Conservation (phyloP, 1,284 basidiomycete genomes). For the Ceratobasidium sp. region DNA sequence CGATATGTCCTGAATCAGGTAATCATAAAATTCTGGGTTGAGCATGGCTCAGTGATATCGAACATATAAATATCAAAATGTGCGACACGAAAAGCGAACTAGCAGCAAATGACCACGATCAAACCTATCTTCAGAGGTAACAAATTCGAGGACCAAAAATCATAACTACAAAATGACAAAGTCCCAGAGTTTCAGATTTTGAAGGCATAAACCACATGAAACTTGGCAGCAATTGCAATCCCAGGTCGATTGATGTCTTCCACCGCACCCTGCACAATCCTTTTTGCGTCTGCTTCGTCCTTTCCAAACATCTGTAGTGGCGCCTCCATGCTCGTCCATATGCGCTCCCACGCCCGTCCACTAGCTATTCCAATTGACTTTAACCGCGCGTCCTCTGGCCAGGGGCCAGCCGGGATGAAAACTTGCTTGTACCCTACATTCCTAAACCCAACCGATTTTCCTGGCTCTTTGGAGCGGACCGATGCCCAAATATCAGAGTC, state of each 20-base stretch:
- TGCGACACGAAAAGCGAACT: neutral
- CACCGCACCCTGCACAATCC: constrained; percentile 19
- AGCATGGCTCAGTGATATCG: neutral
- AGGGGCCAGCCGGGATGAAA: constrained; percentile 19
- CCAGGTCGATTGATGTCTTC: neutral
- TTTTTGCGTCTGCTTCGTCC: neutral
- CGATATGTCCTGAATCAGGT: no score
- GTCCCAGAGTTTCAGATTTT: neutral
- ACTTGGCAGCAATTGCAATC: neutral
- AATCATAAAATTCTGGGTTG: no score
- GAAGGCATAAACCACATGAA: constrained; percentile 10
- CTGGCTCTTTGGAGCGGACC: neutral
- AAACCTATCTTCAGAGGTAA: no score
- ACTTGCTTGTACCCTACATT: neutral
- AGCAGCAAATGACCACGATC: neutral
- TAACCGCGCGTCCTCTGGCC: neutral
- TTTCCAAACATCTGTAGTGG: constrained; percentile 18
- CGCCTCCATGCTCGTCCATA: constrained; percentile 22
- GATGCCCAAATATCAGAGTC: neutral
- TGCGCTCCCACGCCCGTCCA: neutral
- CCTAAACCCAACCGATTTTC: constrained; percentile 8
- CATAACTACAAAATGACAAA: neutral
- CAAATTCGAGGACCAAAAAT: neutral
- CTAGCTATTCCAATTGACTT: neutral
- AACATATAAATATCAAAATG: neutral